A percentile compares a stretch with the other conserved stretches of the same genome.
phyloP scores from a whole-genome alignment of 2,329 filamentous ascomycete genomes.

The Cladosporium sp. region DNA sequence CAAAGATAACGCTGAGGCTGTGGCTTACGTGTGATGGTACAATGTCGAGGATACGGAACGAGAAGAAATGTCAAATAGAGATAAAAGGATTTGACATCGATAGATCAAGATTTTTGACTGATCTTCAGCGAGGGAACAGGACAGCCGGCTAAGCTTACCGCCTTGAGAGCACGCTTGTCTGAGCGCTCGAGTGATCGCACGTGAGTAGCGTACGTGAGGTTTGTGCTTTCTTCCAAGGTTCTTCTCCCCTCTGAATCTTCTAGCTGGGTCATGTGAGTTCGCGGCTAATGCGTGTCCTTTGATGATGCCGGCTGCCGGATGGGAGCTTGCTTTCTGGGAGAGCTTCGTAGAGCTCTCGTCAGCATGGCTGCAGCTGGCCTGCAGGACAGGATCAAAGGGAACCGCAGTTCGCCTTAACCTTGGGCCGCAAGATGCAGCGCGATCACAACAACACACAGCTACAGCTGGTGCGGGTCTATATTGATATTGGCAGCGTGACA shows the following conservation, averaged over 20 bases:
- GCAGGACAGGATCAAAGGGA: not conserved
- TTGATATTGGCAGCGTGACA: not conserved
- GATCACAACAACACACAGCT: constrained; percentile 9
- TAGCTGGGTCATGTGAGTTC: constrained; percentile 11
- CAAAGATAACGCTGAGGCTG: not conserved
- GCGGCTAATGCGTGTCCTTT: constrained; percentile 4
- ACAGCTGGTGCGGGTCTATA: constrained; percentile 18
- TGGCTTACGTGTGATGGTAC: not conserved
- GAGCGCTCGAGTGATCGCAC: not conserved
- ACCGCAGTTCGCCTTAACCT: constrained; percentile 4
- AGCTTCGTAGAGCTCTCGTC: constrained; percentile 11
- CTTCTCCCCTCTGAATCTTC: not conserved
- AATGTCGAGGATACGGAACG: not conserved
- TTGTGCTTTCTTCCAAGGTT: not conserved
- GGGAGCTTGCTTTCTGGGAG: not conserved
- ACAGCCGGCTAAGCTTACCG: not conserved
- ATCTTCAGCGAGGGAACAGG: not conserved
- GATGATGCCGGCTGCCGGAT: not conserved
- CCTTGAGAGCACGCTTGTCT: not conserved
- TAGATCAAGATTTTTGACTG: not conserved
- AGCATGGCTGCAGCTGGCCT: constrained; percentile 14
- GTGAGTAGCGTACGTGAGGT: not conserved
- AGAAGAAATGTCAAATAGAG: not conserved
- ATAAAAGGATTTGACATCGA: not conserved
- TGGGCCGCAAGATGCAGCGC: constrained; percentile 14